Evolutionary conservation across 305 asterid genomes (phyloP).

Genomic region (Petunia hybrid): DNA sequence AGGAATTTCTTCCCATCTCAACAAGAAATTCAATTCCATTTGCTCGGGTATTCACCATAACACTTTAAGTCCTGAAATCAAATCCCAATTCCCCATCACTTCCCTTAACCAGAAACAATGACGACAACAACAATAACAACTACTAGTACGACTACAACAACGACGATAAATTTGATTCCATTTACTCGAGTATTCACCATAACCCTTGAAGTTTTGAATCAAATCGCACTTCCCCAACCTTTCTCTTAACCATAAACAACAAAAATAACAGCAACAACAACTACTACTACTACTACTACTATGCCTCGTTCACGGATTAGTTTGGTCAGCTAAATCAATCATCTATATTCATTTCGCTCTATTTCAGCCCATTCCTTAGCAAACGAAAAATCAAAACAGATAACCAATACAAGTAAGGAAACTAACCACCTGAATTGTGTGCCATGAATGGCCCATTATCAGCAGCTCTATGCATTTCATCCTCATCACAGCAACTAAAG

Average conservation of each 20-base stretch:
- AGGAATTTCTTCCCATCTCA: constrained; percentile 3
- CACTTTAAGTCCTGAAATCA: no score
- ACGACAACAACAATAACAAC: no score
- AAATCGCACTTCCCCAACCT: background rate
- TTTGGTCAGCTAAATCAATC: background rate
- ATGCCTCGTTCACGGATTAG: background rate
- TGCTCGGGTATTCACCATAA: background rate
- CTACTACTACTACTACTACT: background rate
- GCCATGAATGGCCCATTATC: constrained; percentile 66
- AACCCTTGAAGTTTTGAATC: background rate
- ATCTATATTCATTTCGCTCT: background rate
- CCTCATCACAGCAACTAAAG: constrained; percentile 74
- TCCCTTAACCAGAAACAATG: no score
- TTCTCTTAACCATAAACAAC: background rate
- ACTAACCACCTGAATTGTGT: constrained; percentile 66
- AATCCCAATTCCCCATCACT: no score
- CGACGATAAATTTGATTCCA: no score
- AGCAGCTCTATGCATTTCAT: constrained; percentile 58
- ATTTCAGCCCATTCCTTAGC: background rate
- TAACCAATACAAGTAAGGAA: background rate
- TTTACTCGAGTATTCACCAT: background rate
- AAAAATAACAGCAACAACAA: background rate
- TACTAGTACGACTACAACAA: no score
- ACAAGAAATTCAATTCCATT: constrained; percentile 12
- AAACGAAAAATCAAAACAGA: background rate